These are phyloP conservation scores for Thielaviopsis euricoi DNA, from an alignment of 2,329 filamentous ascomycete species.

Conservation along the genomic window DNA sequence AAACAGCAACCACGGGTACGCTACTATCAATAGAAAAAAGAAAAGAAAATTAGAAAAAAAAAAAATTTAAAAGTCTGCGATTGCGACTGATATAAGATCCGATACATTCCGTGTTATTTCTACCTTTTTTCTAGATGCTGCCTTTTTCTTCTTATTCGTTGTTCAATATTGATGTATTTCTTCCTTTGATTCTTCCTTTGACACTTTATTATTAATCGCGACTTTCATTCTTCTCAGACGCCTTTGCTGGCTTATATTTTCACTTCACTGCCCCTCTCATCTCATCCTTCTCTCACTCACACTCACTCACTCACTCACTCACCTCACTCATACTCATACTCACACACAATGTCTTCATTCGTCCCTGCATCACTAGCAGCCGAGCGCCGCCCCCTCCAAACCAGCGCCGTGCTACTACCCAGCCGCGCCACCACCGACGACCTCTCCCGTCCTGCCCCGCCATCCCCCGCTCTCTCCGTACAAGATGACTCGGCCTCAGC, in stretches of 20 bases:
- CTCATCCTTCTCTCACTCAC: neutral
- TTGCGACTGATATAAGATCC: no score
- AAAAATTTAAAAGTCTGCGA: no score
- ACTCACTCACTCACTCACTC: neutral
- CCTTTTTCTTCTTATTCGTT: no score
- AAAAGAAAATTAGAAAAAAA: no score
- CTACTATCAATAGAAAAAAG: no score
- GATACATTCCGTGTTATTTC: no score
- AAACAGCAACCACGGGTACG: no score
- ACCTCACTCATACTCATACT: neutral
- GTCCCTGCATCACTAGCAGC: conserved; percentile 2
- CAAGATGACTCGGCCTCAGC: conserved; percentile 2
- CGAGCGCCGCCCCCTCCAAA: conserved; percentile 22
- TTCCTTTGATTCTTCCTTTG: neutral
- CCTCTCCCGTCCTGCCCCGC: conserved; percentile 28
- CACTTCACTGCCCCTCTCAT: neutral
- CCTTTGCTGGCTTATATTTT: neutral
- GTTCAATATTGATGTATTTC: neutral
- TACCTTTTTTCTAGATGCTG: no score
- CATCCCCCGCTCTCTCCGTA: conserved; percentile 26
- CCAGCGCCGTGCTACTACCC: conserved; percentile 33
- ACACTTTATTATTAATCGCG: neutral
- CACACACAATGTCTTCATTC: conserved; percentile 7
- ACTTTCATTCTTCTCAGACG: neutral
- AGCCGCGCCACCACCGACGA: conserved; percentile 19